Conservation (phyloP, 1,284 basidiomycete genomes). For the Fomitiporia mediterranea region DNA sequence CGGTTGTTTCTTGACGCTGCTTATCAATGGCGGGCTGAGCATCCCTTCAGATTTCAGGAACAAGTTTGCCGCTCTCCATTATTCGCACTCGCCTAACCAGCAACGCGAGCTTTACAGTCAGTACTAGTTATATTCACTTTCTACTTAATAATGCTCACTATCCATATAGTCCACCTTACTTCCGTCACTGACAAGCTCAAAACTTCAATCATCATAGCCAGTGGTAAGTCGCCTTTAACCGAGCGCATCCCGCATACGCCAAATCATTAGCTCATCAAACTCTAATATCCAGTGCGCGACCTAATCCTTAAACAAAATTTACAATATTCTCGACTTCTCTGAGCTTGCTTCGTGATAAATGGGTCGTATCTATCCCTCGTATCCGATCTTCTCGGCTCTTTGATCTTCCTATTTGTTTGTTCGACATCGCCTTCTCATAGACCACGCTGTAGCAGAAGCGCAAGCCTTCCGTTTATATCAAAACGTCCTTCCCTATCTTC, state of each 20-base stretch:
- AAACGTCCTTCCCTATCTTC: neutral
- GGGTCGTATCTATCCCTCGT: neutral
- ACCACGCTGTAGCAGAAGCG: neutral
- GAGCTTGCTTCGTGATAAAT: neutral
- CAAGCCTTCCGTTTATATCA: too few species aligned
- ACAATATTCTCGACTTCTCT: constrained; percentile 28
- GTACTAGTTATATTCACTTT: constrained; percentile 26
- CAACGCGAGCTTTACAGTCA: constrained; percentile 65
- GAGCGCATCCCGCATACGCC: neutral
- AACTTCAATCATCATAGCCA: constrained; percentile 39
- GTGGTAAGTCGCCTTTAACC: constrained; percentile 30
- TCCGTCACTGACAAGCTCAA: constrained; percentile 59
- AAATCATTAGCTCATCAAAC: neutral
- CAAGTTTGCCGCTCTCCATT: constrained; percentile 67
- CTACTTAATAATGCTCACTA: neutral
- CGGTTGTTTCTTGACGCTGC: constrained; percentile 24
- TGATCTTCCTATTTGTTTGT: neutral
- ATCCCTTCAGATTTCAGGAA: constrained; percentile 55
- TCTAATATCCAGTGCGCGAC: constrained; percentile 36
- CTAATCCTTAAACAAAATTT: constrained; percentile 40
- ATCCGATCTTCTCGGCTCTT: neutral
- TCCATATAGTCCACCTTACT: constrained; percentile 62
- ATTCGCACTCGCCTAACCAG: constrained; percentile 59
- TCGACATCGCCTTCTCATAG: neutral
- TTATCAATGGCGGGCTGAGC: neutral